These are phyloP conservation scores for Tylopilus orsonianus DNA, from an alignment of 1,284 basidiomycete genomes.

Conservation along the genomic window DNA sequence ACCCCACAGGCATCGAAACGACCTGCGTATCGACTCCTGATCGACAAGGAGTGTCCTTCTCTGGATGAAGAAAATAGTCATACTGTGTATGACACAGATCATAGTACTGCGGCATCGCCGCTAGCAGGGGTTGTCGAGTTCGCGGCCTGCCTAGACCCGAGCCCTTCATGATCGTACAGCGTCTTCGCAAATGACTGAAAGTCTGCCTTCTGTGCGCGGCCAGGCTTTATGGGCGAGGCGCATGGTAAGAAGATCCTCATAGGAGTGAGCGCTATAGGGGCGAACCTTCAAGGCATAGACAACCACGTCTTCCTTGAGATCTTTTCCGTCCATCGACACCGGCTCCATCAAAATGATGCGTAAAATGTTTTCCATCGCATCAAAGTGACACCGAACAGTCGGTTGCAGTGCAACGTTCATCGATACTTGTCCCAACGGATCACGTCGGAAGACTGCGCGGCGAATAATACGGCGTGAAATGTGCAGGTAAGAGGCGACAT, in stretches of 20 bases:
- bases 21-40: slow-evolving; percentile 20
- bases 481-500: neutral
- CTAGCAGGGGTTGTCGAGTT: neutral
- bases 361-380: slow-evolving; percentile 52
- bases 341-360: slow-evolving; percentile 56
- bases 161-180: slow-evolving; percentile 36
- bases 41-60: slow-evolving; percentile 9
- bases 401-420: slow-evolving; percentile 60
- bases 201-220: slow-evolving; percentile 47
- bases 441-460: slow-evolving; percentile 59
- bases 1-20: slow-evolving; percentile 17
- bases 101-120: slow-evolving; percentile 15
- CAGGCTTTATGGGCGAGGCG: slow-evolving; percentile 39
- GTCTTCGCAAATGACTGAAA: slow-evolving; percentile 49
- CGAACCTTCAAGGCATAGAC: slow-evolving; percentile 44
- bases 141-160: slow-evolving; percentile 15
- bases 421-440: slow-evolving; percentile 63
- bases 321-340: slow-evolving; percentile 25
- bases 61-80: slow-evolving; percentile 1
- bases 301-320: slow-evolving; percentile 30
- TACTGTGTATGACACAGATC: slow-evolving; percentile 6
- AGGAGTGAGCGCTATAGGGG: neutral
- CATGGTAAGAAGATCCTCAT: neutral
- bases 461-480: neutral
- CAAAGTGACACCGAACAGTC: slow-evolving; percentile 54